Conservation (phyloP, 1,284 basidiomycete species). For the Naganishia sp. region DNA sequence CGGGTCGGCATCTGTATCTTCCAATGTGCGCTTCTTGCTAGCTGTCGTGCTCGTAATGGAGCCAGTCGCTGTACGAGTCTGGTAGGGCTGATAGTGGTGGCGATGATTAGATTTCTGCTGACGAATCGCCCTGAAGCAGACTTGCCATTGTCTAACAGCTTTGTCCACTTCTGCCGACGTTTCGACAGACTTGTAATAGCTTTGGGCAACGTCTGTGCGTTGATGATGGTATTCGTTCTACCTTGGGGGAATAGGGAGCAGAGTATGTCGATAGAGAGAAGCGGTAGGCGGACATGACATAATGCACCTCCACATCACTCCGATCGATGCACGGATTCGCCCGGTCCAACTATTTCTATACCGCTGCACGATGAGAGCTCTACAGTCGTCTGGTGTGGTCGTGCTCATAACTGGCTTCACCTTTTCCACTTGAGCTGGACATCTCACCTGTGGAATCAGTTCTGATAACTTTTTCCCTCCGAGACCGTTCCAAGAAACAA, state of each 20-base stretch:
- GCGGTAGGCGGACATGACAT: constrained; percentile 5
- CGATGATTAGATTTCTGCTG: neutral
- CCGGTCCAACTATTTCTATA: neutral
- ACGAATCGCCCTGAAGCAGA: neutral
- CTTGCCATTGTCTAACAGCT: neutral
- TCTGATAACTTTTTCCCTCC: no score
- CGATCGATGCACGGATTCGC: neutral
- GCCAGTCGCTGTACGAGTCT: constrained; percentile 16
- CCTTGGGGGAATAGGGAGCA: neutral
- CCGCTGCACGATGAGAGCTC: neutral
- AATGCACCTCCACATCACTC: constrained; percentile 4
- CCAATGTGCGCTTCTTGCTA: neutral
- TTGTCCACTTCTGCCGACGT: no score
- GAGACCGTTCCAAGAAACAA: neutral
- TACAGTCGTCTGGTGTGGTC: no score
- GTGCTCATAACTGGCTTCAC: no score
- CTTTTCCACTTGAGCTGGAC: no score
- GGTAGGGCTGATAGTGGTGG: neutral
- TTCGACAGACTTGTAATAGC: no score
- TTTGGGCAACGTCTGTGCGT: no score
- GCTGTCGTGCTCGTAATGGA: neutral
- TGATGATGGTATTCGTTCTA: no score
- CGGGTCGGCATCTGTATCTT: constrained; percentile 42
- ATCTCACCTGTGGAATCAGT: no score
- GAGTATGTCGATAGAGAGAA: neutral